Percentiles rank a stretch among this genome's conserved stretches.
Evolutionary conservation across 148 eudicot genomes (phyloP).

Genomic region (Oxyria digyna): DNA sequence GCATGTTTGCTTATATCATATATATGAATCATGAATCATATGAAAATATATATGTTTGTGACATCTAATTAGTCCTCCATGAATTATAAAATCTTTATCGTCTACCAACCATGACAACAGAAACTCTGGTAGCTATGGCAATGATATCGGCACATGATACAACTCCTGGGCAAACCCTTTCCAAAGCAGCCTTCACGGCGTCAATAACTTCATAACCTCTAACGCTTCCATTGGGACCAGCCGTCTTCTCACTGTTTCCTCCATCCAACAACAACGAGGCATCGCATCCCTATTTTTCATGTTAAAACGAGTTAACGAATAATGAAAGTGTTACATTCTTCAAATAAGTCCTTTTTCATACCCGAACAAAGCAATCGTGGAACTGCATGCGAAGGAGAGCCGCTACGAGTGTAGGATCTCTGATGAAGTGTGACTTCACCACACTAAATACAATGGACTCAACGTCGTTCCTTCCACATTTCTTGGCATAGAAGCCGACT

Average conservation of each 20-base stretch:
- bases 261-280: conserved; percentile 54
- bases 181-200: conserved; percentile 10
- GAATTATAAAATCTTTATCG: too few relatives aligned
- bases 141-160: conserved; percentile 53
- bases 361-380: conserved; percentile 5
- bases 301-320: not conserved
- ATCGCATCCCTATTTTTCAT: conserved; percentile 36
- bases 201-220: conserved; percentile 37
- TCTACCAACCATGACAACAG: conserved; percentile 14
- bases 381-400: conserved; percentile 4
- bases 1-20: too few relatives aligned
- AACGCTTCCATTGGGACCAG: conserved; percentile 29
- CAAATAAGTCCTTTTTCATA: too few relatives aligned
- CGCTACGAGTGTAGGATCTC: not conserved
- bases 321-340: too few relatives aligned
- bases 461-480: not conserved
- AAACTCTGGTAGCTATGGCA: conserved; percentile 34
- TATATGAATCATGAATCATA: too few relatives aligned
- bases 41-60: too few relatives aligned
- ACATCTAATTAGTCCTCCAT: too few relatives aligned
- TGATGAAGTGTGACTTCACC: not conserved
- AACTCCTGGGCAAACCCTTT: not conserved
- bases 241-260: conserved; percentile 26
- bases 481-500: not conserved
- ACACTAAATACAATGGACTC: not conserved